Conservation (phyloP, 257 asterid species). For the Solanum paucissectum region DNA sequence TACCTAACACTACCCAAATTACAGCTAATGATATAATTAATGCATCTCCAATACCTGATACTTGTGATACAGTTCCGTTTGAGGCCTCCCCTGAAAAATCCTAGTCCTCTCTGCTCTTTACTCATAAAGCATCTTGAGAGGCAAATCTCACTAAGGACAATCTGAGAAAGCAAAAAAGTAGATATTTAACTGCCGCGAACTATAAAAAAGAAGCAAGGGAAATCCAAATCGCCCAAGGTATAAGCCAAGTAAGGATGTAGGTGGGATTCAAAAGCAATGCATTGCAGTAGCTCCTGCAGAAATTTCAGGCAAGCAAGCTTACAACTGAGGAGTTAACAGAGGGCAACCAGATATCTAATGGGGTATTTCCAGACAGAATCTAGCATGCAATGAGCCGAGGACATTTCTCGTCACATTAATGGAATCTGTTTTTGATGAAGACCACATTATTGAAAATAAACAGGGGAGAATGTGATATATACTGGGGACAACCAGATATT, state of each 20-base stretch:
- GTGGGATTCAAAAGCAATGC: not conserved
- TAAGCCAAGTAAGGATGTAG: not conserved
- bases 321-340: not conserved
- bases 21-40: not conserved
- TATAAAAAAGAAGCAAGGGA: not conserved
- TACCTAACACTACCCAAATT: not conserved
- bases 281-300: not conserved
- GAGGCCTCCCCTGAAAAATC: not conserved
- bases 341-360: not conserved
- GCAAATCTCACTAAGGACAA: not conserved
- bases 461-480: not conserved
- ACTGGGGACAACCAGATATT: not conserved
- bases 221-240: not conserved
- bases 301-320: not conserved
- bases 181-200: not conserved
- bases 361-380: not conserved
- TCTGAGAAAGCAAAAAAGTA: not conserved
- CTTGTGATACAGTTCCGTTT: not conserved
- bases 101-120: not conserved
- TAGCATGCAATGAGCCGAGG: not conserved
- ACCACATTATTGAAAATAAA: not conserved
- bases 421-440: not conserved
- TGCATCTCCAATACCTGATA: not conserved
- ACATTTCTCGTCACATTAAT: not conserved
- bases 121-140: not conserved